Base-by-base conservation (phyloP, 495 filamentous ascomycete species). In the Chaetomium cochliodes region DNA sequence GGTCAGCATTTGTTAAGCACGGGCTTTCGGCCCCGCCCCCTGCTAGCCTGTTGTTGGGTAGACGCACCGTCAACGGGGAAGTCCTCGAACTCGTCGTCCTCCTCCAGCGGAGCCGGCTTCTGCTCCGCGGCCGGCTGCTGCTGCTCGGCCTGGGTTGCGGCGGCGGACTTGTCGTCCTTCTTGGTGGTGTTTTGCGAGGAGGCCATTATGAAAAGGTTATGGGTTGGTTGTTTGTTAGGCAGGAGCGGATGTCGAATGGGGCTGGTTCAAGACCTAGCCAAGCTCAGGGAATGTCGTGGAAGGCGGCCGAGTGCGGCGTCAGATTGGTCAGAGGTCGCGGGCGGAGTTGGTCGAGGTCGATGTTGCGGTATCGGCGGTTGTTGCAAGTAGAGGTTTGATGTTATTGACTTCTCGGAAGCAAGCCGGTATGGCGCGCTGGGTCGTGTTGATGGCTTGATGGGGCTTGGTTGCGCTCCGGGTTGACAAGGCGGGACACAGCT, bases 51-150 rank as follows among this genome's bases (percentile, higher is more conserved):
- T 15, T 15, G 41, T 44, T 18, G 41, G 6, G 13, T 28, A 25
- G 54, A 26, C 55, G 54, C 22, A 96, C 94, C 92, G 81, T 98
- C 93, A 59, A 96, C 90, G 30, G 94, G 96, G 77, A 98, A 98
- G 77, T 98, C 94, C 77, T 98, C 94, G 69, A 98, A 98, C 80
- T 98, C 94, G 75, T 98, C 94, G 71, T 98, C 94, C 72, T 98
- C 94, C 73, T 97, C 94, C 25, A 97, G 81, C 39, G 90, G 86
- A 51, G 76, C 81, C 50, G 68, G 64, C 68, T 78, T 76, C 54
- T 73, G 69, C 64, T 75, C 69, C 3, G 67, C 15, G 22, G 46
- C 56, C 13, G 66, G 12, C 25, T 53, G 60, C 58, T 53, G 60
- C 58, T 66, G 65, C 41, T 73, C 73, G 42, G 67, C 52, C 60